Conservation (phyloP, 805 yeast genomes). For the Saccharomycopsis selenospora region DNA sequence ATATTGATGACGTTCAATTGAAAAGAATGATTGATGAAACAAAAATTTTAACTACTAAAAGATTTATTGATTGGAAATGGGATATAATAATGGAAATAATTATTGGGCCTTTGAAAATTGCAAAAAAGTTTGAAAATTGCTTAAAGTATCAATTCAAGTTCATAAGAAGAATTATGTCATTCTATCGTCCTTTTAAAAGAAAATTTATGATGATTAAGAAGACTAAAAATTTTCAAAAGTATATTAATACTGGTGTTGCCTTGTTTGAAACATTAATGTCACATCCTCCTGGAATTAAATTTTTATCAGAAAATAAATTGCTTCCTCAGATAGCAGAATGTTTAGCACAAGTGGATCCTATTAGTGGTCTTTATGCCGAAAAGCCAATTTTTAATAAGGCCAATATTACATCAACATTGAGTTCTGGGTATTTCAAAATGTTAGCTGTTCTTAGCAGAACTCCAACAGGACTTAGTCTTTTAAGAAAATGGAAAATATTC, state of each 20-base stretch:
- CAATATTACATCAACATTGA: conserved; percentile 55
- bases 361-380: conserved; percentile 61
- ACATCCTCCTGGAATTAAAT: conserved; percentile 58
- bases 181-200: conserved; percentile 85
- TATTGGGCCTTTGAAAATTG: conserved; percentile 74
- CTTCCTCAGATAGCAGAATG: conserved; percentile 86
- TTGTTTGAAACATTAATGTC: conserved; percentile 59
- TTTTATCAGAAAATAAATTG: conserved; percentile 64
- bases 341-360: conserved; percentile 76
- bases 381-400: conserved; percentile 66
- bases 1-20: conserved; percentile 59
- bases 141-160: conserved; percentile 68
- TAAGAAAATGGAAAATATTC: conserved; percentile 80
- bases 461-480: conserved; percentile 54
- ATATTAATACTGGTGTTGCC: conserved; percentile 67
- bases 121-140: conserved; percentile 68
- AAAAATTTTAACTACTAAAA: conserved; percentile 69
- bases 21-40: conserved; percentile 60
- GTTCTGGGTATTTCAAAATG: conserved; percentile 71
- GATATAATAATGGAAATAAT: conserved; percentile 59
- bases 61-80: conserved; percentile 86
- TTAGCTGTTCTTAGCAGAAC: conserved; percentile 64
- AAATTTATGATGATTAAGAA: conserved; percentile 55
- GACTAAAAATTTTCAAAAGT: conserved; percentile 45
- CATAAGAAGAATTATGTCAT: conserved; percentile 74